A percentile compares a stretch with the other conserved stretches of the same genome.
phyloP scores from a whole-genome alignment of 1,284 basidiomycete genomes.

The Grifola frondosa region DNA sequence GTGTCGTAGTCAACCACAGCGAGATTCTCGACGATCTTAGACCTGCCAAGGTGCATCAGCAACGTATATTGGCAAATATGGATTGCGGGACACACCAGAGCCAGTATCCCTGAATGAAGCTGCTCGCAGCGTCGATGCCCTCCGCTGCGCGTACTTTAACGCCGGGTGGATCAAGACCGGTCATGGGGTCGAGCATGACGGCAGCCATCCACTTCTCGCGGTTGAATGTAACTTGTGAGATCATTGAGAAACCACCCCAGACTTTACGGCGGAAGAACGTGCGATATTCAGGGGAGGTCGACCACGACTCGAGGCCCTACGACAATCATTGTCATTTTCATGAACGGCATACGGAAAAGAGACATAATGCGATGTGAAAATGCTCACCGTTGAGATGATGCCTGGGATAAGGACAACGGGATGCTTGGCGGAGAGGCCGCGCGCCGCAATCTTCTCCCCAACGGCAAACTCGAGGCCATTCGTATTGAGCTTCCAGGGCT shows the following conservation, averaged over 20 bases:
- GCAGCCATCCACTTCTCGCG: constrained; percentile 87
- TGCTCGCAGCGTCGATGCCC: constrained; percentile 87
- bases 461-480: constrained; percentile 85
- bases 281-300: constrained; percentile 75
- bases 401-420: constrained; percentile 84
- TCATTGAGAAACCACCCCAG: constrained; percentile 87
- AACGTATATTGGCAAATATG: constrained; percentile 1
- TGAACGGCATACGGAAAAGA: background rate
- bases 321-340: background rate
- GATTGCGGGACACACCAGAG: constrained; percentile 68
- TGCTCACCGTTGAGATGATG: constrained; percentile 68
- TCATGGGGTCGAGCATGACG: constrained; percentile 88
- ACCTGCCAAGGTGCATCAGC: constrained; percentile 43
- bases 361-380: background rate
- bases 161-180: constrained; percentile 90
- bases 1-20: constrained; percentile 91
- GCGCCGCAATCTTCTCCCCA: constrained; percentile 67
- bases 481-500: constrained; percentile 78
- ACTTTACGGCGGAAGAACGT: constrained; percentile 82
- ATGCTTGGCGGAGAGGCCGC: constrained; percentile 70
- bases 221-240: constrained; percentile 85
- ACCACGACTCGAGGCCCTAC: constrained; percentile 84
- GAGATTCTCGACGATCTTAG: constrained; percentile 92
- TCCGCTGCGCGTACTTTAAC: constrained; percentile 91
- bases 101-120: constrained; percentile 94